Evolutionary conservation across 164 flowering plant genomes (phyloP), one percentile per base, ranked within the genome.

Genomic region (Buxus sempervirens): DNA sequence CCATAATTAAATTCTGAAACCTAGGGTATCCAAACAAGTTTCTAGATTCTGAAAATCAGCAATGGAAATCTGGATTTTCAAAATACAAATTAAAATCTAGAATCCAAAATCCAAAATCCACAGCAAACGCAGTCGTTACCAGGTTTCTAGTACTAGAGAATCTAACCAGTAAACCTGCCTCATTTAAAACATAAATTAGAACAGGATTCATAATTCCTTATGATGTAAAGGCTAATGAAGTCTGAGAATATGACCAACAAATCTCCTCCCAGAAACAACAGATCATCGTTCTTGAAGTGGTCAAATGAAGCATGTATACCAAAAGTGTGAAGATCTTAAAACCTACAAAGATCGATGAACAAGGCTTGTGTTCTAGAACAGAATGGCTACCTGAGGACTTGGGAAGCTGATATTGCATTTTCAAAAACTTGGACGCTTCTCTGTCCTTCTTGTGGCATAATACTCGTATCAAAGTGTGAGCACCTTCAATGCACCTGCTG

Each of bases 361-460:
- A 10, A 4, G 51, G 18, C 12, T 45, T 45, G 51, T 6, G 13
- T 15, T 18, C 16, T 18, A 26, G 20, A 59, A 51, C 9, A 28
- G 51, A 28, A 66, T 45, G 27, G 20, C 27, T 55, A 90, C 96
- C 98, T 81, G 96, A 84, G 65, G 98, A 90, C 63, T 76, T 70
- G n/a, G 98, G 95, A 65, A 93, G 88, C 65, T 82, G 79, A 73
- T 90, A 93, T 53, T 87, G 88, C 67, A 41, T 76, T 73, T 86
- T 86, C 49, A 92, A 77, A 78, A 88, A 92, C 58, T 84, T 86
- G 57, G 95, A 87, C 62, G 96, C 93, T 70, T 83, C 90, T 66
- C 72, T 78, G 62, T 93, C 96, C 67, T 85, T 89, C 75, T 86
- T 93, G 81, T 93, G 98, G 76, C 96, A 90, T 55, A 90, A 73